Evolutionary conservation across 169 alveolate genomes (phyloP).

Genomic region (Plasmodium inui): DNA sequence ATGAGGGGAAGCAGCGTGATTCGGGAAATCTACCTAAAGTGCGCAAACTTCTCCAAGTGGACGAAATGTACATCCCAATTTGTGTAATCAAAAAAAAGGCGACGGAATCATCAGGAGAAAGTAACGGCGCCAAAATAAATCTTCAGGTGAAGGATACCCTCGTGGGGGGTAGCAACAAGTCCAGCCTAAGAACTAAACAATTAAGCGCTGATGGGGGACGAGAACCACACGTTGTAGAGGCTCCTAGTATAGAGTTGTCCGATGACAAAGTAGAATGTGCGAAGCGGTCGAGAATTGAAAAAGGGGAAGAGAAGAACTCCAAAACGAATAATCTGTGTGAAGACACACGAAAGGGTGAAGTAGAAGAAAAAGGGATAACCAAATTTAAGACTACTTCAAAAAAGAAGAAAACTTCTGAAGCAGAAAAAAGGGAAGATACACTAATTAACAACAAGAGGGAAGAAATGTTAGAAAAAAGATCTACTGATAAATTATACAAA

Average conservation of each 20-base stretch:
- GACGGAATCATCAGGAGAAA: slow-evolving; percentile 25
- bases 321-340: neutral
- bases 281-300: neutral
- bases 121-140: slow-evolving; percentile 28
- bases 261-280: neutral
- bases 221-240: neutral
- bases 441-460: neutral
- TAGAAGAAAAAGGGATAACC: neutral
- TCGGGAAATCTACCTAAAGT: neutral
- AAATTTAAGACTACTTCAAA: neutral
- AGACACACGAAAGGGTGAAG: neutral
- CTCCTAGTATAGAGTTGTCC: neutral
- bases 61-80: slow-evolving; percentile 45
- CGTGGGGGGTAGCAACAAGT: neutral
- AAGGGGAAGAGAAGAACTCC: neutral
- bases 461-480: neutral
- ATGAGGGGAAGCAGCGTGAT: too few relatives aligned
- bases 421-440: neutral
- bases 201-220: neutral
- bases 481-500: neutral
- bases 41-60: neutral
- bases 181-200: neutral
- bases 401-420: neutral
- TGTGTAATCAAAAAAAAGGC: slow-evolving; percentile 11
- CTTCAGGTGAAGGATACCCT: slow-evolving; percentile 17